Evolutionary conservation across 495 filamentous ascomycete genomes (phyloP), one percentile per base, ranked within the genome.

Genomic region (Penicillium pulvis): DNA sequence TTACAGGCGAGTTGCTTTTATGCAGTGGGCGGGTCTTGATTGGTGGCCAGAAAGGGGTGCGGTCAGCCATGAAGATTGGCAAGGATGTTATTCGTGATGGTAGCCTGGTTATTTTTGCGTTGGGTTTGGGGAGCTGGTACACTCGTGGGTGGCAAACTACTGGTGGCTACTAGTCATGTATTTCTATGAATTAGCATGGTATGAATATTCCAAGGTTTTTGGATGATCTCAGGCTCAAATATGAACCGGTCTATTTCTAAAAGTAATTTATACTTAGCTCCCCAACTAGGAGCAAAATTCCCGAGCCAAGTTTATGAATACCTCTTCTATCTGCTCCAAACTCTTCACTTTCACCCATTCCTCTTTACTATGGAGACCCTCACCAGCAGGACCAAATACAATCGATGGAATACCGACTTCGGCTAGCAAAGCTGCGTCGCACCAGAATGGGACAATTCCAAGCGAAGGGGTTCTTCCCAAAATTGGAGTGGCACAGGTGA

Each of bases 1-100:
- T 89, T 20, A 92, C 91, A 3, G 89, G 85, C 11, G 90, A 97
- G 77, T 70, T 92, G 54, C 60, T 93, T 31, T 68, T 96, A 61
- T 83, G 89, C 59, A 83, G 82, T 8, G 82, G 83, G 23, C 76
- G 90, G 59, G 86, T 85, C 55, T 81, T 92, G 61, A 39, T 88
- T 51, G 76, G 71, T 60, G 74, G 68, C 53, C 56, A 57, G 9
- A 62, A 50, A 16, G 75, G 73, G 14, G 80, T 86, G 12, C 77
- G 86, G 57, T 61, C 88, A 70, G 85, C 84, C 46, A 80, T 89
- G 57, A 76, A 84, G 52, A 74, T 78, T 58, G 65, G 87, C 14
- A 79, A 80, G 58, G 75, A 88, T 52, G 79, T 82, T 20, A 74
- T 86, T 51, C 73, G 88, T 54, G 94, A 95, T 73, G 82, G 80